phyloP scores from a whole-genome alignment of 805 yeast species.

The Hanseniaspora vineae region DNA sequence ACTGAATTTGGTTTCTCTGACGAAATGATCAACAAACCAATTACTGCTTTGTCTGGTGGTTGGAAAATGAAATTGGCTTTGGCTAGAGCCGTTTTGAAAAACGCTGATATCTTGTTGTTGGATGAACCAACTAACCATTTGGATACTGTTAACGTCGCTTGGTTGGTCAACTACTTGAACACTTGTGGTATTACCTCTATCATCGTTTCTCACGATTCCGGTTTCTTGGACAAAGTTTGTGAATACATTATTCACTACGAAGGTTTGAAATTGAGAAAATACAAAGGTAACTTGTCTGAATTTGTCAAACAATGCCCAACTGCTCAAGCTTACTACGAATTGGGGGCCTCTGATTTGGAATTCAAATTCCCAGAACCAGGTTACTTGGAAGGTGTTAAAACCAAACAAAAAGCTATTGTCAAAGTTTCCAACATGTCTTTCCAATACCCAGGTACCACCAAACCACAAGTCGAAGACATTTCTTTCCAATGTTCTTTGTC shows the following conservation, averaged over 20 bases:
- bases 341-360: conserved; percentile 95
- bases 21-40: conserved; percentile 88
- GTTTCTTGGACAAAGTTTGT: conserved; percentile 94
- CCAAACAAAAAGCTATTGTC: conserved; percentile 99
- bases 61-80: conserved; percentile 99
- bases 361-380: conserved; percentile 99
- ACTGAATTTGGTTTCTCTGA: conserved; percentile 86
- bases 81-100: conserved; percentile 97
- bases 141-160: conserved; percentile 98
- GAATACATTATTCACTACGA: conserved; percentile 99
- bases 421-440: conserved; percentile 94
- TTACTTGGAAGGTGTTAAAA: conserved; percentile 99
- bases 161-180: conserved; percentile 98
- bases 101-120: conserved; percentile 92
- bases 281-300: conserved; percentile 99
- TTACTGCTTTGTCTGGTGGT: conserved; percentile 97
- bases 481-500: conserved; percentile 98
- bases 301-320: conserved; percentile 98
- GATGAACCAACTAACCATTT: conserved; percentile 99
- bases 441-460: conserved; percentile 98
- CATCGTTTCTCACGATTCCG: conserved; percentile 98
- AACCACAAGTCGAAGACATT: conserved; percentile 86
- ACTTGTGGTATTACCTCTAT: conserved; percentile 98
- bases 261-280: conserved; percentile 98
- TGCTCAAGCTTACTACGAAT: conserved; percentile 96